Evolutionary conservation across 306 rosid genomes (phyloP), one percentile per base, ranked within the genome.

Genomic region (Boehmeria nivea): DNA sequence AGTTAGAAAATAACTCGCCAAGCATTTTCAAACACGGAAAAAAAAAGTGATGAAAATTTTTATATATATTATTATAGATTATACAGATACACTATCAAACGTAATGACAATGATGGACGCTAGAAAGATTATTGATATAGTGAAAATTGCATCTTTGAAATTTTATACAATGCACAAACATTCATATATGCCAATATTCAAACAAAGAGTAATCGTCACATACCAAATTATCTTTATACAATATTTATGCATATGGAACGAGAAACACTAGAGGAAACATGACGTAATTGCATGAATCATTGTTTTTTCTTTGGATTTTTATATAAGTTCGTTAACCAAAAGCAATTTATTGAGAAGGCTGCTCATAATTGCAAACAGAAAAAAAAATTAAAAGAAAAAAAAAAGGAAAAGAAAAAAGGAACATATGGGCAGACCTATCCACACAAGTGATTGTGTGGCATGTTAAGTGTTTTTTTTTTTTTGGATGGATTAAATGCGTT

Each of bases 201-300:
- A 51, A 28, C 20, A 52, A 31, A 52, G 58, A 17, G 9, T 17
- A 16, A 16, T 8, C 58, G 43, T 53, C n/a, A 16, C 36, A 10
- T 15, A 53, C n/a, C 15, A 17, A 53, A 31, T 11, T 40, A n/a
- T 31, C 36, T n/a, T 25, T 31, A 53, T 53, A 22, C 58, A 31
- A 50, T 24, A 20, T 33, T 31, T 15, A 53, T 53, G 43, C 39
- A 33, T n/a, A n/a, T 53, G 58, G 43, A 53, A 53, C 24, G 23
- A 53, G 57, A 26, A 28, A 28, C 38, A 26, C n/a, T n/a, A n/a
- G n/a, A n/a, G n/a, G n/a, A n/a, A n/a, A n/a, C 40, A 28, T 53
- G 58, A 53, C 43, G 58, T 53, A 31, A 53, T 31, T 53, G 40
- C 39, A 51, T 27, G 39, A 28, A 27, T 51, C 57, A 51, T 51